Base-by-base conservation (phyloP, 2,329 filamentous ascomycete genomes). In the Apiospora kogelbergensis region DNA sequence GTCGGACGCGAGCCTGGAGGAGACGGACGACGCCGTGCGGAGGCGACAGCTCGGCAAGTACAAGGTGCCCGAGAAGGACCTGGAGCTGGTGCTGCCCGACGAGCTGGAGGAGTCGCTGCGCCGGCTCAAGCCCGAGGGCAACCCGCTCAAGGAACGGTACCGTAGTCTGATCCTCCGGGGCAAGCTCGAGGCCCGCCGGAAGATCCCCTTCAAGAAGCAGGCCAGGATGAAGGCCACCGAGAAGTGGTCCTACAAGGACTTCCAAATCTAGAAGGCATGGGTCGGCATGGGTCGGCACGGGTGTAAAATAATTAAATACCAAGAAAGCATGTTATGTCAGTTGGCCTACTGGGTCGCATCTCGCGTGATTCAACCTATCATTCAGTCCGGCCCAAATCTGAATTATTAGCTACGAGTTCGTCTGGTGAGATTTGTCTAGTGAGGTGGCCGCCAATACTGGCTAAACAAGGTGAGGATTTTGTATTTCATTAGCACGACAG, bases 221-320 rank as follows among this genome's bases (percentile, higher is more conserved):
- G 88, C 89, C 72, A 95, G 90, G 86, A 90, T 85, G 74, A 93
- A 93, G 80, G 81, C 90, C 66, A 97, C 94, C 7, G 96, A 98
- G 88, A 99, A 98, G 83, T 99, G 96, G 96, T 90, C 91, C 60
- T 93, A 97, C 84, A 99, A 99, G 86, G 96, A 99, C 79, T 99
- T 97, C 81, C 86, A 85, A 74, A 81, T 93, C 22, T 73, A 67
- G 17, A 11, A 4, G 13, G 20, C 20, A 41, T 26, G 13, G 26
- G 24, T 33, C 17, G 13, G 20, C 20, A 41, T 26, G 13, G 26
- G 24, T 33, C 17, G 48, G 10, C 37, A 13, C 20, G 7, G 48
- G 53, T 20, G 26, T 6, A 20, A 37, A 37, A 37, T 60, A n/a
- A 60, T 60, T 60, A 60, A 9, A 60, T 60, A 60, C 53, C 53